These are phyloP conservation scores for Amaranthus palmeri DNA, from an alignment of 148 eudicot genomes.

Conservation along the genomic window DNA sequence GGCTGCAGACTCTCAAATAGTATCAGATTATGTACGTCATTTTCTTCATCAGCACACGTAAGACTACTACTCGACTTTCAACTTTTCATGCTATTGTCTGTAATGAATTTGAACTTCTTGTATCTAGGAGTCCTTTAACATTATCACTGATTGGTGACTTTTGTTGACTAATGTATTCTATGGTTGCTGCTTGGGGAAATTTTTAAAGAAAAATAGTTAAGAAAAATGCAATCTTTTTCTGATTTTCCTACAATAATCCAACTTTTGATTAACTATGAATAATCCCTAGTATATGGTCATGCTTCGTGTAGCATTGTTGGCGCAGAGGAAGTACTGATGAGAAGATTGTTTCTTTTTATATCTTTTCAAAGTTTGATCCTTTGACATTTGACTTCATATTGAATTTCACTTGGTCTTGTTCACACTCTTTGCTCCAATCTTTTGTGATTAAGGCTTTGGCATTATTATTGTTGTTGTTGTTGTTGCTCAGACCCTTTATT, in stretches of 20 bases:
- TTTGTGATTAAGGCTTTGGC: no score
- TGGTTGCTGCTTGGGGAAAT: no score
- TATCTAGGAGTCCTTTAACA: neutral
- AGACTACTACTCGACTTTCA: constrained; percentile 23
- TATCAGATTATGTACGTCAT: constrained; percentile 93
- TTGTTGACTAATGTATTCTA: neutral
- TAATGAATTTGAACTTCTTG: neutral
- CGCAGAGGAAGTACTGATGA: no score
- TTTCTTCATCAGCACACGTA: constrained; percentile 98
- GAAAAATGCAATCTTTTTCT: no score
- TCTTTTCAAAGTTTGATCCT: neutral
- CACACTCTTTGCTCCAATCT: no score
- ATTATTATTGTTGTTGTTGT: no score
- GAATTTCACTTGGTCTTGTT: no score
- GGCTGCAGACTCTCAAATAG: constrained; percentile 97
- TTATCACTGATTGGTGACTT: neutral
- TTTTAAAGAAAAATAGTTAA: no score
- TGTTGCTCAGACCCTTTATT: neutral
- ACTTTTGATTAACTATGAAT: no score
- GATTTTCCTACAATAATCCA: no score
- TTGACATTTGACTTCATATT: constrained; percentile 1
- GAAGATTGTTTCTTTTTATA: neutral
- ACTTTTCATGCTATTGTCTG: neutral
- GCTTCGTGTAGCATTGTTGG: no score
- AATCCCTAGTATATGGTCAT: no score